Base-by-base conservation (phyloP, 805 yeast genomes). In the Ogataea sp. region DNA sequence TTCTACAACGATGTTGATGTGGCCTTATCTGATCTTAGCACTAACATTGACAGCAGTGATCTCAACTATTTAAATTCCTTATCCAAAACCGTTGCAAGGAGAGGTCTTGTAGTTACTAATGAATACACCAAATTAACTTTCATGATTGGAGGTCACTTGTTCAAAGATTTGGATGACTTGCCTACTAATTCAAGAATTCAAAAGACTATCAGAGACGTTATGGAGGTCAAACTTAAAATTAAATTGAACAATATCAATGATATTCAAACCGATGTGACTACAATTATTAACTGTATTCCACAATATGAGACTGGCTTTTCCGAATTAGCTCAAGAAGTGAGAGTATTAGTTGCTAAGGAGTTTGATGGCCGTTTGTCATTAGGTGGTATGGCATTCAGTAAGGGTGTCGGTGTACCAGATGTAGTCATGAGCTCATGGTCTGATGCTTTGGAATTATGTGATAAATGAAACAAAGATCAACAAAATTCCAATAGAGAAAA, bases 321-420 rank as follows among this genome's bases (percentile, higher is more conserved):
- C 16, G 69, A 64, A 3, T 50, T 67, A 43, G 66, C 65, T 34
- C 43, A 59, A 3, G 45, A 59, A 14, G 63, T 70, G 21, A 56
- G 64, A 26, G 40, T 51, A 16, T 47, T 53, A n/a, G 40, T 72
- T 4, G 39, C 57, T 3, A 42, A 54, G 1, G 59, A 60, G 14
- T 73, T 65, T 48, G 46, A 55, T 1, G 63, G 68, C 27, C 62
- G 61, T 31, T 51, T 80, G 13, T 70, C 77, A 0, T 51, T 83
- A 2, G 88, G 93, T 16, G 97, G 97, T 0, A 86, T 84, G 78
- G 68, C 78, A 2, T 77, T 83, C 47, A 83, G 87, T 8, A 75
- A 71, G 33, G 90, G 95, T 1, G 78, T 86, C 8, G 96, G 96
- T 1, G 89, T 89, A 2, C 95, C 96, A 1, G 96, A 89, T 59